Base-by-base conservation (phyloP, 148 eudicot species). In the Fagopyrum homotropicum region DNA sequence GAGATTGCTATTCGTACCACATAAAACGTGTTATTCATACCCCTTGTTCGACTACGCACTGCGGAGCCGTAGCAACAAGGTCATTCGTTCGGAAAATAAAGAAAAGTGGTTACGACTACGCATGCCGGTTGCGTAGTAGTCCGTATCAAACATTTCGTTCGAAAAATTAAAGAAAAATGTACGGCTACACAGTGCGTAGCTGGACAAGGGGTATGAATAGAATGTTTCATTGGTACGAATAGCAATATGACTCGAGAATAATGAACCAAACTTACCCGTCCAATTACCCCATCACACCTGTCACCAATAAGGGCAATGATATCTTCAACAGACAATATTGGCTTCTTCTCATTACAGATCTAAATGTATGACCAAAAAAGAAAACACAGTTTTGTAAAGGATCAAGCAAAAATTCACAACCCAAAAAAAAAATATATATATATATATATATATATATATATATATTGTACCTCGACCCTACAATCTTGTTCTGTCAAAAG, bases 271-370 rank as follows among this genome's bases (percentile, higher is more conserved):
- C 7, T 78, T 78, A 95, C 98, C 90, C 92, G 98, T 73, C 98
- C 98, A 55, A 95, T 92, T 50, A 92, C 98, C 69, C 98, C 98
- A 81, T 94, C 98, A 78, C 98, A 94, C 89, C 79, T 92, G 48
- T 89, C 81, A 22, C 98, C 98, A 73, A 94, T 94, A 76, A 94
- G 79, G 79, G 96, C 89, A 77, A 94, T 76, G 63, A 94, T 94
- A 80, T 94, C 98, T n/a, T 94, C 97, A 57, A 90, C 90, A 59
- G 98, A 92, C 78, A 95, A 80, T 51, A 95, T 92, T 4, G 98
- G 92, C 79, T 92, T 95, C 83, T 90, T 88, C 83, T 86, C 81
- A 16, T 97, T 92, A 85, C 97, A 95, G 80, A 95, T 86, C 98
- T 95, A 80, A 64, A 76, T n/a, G 76, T 5, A 15, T 35, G 46